Evolutionary conservation across 2,329 filamentous ascomycete genomes (phyloP), one percentile per base, ranked within the genome.

Genomic region (Remersonia thermophila): DNA sequence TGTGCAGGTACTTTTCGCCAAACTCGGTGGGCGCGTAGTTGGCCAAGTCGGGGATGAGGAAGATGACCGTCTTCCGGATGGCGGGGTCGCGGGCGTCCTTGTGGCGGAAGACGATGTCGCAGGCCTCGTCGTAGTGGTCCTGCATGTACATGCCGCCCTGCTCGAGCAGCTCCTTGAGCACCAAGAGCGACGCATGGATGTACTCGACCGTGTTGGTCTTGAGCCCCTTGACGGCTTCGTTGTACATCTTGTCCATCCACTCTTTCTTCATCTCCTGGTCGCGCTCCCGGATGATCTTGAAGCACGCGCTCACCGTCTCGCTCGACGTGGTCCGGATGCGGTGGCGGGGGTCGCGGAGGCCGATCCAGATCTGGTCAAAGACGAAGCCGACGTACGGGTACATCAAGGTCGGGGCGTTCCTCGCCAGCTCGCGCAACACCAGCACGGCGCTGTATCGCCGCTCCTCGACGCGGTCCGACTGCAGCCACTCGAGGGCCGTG

Each of bases 61-160:
- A 71, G 27, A 96, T 84, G 23, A 96, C 82, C 6, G 93, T 93
- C 50, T 83, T 82, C 37, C 89, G 74, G 47, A 96, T 91, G 26
- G 86, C 81, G 3, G 77, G 66, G 49, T 98, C 93, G 36, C 84
- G 77, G 50, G 96, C 85, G 49, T 98, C 91, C 57, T 93, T 93
- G 57, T 93, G 83, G 43, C 83, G 81, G 46, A 89, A 78, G 26
- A 95, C 83, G 44, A 91, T 87, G 44, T 98, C 91, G 55, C 89
- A 96, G 9, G 85, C 80, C 49, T 93, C 84, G 40, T 80, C 76
- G 58, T 96, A 98, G 54, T 87, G 77, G 27, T 87, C 83, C 51
- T 94, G 86, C 91, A 98, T 96, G 59, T 93, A 98, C 89, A 98
- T 98, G 49, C 86, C 87, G 36, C 91, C 91, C 55, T 94, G 89